phyloP scores from a whole-genome alignment of 2,329 filamentous ascomycete species.

The Talaromyces sp. region DNA sequence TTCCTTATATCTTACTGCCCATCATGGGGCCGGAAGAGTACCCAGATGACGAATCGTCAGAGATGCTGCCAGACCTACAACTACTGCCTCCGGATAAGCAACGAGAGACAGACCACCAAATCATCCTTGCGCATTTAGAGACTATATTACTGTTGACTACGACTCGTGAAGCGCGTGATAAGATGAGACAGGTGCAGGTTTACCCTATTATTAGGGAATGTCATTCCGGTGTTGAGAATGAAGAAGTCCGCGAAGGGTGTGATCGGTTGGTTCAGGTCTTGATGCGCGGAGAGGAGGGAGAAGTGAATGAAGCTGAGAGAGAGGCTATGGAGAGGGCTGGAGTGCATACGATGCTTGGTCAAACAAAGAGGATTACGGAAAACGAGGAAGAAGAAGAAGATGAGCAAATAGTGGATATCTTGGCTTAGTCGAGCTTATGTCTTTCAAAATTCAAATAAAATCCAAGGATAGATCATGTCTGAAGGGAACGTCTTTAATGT shows the following conservation, averaged over 20 bases:
- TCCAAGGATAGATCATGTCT: neutral
- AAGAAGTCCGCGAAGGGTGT: slow-evolving; percentile 76
- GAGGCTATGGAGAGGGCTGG: slow-evolving; percentile 42
- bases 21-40: slow-evolving; percentile 88
- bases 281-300: slow-evolving; percentile 72
- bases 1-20: slow-evolving; percentile 85
- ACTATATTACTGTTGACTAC: slow-evolving; percentile 80
- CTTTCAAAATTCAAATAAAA: neutral
- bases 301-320: slow-evolving; percentile 39
- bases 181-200: slow-evolving; percentile 71
- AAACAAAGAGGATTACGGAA: slow-evolving; percentile 13
- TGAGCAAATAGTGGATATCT: slow-evolving; percentile 45
- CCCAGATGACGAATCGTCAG: slow-evolving; percentile 76
- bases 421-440: slow-evolving; percentile 21
- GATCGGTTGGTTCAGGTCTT: slow-evolving; percentile 87
- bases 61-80: slow-evolving; percentile 87
- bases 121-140: slow-evolving; percentile 84
- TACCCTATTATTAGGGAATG: slow-evolving; percentile 88
- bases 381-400: slow-evolving; percentile 37
- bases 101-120: slow-evolving; percentile 71
- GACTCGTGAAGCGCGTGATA: slow-evolving; percentile 69
- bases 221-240: slow-evolving; percentile 73
- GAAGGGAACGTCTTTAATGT: no score
- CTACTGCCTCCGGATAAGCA: slow-evolving; percentile 85
- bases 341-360: slow-evolving; percentile 34